phyloP scores from a whole-genome alignment of 352 stramenopile genomes.

The Phytopythium montanum region DNA sequence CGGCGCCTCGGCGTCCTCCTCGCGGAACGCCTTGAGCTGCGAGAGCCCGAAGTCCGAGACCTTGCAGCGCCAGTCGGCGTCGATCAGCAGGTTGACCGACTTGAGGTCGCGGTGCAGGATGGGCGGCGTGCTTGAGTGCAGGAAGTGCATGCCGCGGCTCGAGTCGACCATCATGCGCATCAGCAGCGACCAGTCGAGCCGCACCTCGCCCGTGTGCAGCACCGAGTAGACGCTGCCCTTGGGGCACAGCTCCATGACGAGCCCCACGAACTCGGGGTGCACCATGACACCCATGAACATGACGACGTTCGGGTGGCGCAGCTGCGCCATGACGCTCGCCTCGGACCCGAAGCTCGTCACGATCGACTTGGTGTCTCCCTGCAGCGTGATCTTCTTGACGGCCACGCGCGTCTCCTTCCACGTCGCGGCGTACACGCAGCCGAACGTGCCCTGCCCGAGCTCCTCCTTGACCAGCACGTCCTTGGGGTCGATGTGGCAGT shows the following conservation, averaged over 20 bases:
- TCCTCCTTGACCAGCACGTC: constrained; percentile 80
- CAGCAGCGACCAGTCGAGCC: constrained; percentile 85
- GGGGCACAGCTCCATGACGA: constrained; percentile 89
- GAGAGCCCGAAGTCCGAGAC: constrained; percentile 89
- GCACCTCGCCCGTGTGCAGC: constrained; percentile 68
- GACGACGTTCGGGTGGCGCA: constrained; percentile 81
- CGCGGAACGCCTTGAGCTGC: constrained; percentile 76
- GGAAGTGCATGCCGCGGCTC: constrained; percentile 87
- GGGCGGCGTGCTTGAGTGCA: constrained; percentile 85
- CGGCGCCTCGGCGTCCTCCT: constrained; percentile 26
- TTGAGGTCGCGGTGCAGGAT: constrained; percentile 91
- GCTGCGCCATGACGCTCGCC: constrained; percentile 79
- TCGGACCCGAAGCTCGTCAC: constrained; percentile 81
- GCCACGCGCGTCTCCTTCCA: constrained; percentile 84
- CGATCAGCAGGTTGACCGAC: constrained; percentile 87
- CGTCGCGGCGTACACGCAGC: constrained; percentile 64
- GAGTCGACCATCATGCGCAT: constrained; percentile 87
- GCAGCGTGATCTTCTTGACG: constrained; percentile 83
- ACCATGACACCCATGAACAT: constrained; percentile 92
- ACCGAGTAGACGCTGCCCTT: constrained; percentile 85
- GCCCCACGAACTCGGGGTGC: constrained; percentile 77
- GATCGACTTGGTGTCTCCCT: constrained; percentile 77
- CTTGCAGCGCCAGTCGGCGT: constrained; percentile 87
- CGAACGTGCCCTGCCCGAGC: constrained; percentile 72
- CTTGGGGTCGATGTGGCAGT: constrained; percentile 82